These are phyloP conservation scores for Calocybe cyanea DNA, from an alignment of 768 basidiomycete species.

Conservation along the genomic window DNA sequence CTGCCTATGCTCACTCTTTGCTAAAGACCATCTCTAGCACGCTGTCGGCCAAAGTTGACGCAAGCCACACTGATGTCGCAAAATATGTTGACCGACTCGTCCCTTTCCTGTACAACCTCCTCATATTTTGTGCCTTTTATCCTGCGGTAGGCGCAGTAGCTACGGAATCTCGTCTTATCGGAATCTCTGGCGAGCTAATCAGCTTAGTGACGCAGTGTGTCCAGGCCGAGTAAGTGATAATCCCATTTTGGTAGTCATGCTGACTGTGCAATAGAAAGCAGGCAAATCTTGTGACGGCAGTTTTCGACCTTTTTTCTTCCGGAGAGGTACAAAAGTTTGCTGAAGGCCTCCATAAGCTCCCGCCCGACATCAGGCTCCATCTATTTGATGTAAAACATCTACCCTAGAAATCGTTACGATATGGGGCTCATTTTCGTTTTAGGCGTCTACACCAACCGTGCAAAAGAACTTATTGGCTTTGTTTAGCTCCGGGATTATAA, in stretches of 20 bases:
- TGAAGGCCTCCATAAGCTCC: constrained; percentile 51
- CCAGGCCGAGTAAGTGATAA: constrained; percentile 54
- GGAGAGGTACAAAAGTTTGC: constrained; percentile 52
- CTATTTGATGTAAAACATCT: constrained; percentile 52
- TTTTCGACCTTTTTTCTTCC: constrained; percentile 54
- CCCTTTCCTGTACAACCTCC: constrained; percentile 65
- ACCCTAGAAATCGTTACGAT: no score
- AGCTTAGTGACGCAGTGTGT: constrained; percentile 64
- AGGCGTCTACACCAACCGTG: constrained; percentile 39
- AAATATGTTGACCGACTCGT: constrained; percentile 80
- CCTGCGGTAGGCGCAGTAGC: constrained; percentile 27
- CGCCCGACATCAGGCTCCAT: constrained; percentile 32
- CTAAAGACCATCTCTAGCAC: constrained; percentile 66
- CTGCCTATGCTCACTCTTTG: constrained; percentile 85
- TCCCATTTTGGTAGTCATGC: not conserved
- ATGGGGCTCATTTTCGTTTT: not conserved
- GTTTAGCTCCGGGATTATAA: constrained; percentile 62
- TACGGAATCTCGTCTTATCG: constrained; percentile 49
- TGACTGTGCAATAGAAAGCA: constrained; percentile 52
- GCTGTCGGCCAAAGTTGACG: constrained; percentile 41
- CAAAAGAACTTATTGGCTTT: constrained; percentile 67
- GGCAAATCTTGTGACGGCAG: constrained; percentile 42
- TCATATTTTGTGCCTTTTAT: constrained; percentile 38
- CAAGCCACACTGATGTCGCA: constrained; percentile 64
- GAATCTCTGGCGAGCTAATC: constrained; percentile 62